Conservation (phyloP, 164 flowering plant genomes). For the Nelumbo lutea region DNA sequence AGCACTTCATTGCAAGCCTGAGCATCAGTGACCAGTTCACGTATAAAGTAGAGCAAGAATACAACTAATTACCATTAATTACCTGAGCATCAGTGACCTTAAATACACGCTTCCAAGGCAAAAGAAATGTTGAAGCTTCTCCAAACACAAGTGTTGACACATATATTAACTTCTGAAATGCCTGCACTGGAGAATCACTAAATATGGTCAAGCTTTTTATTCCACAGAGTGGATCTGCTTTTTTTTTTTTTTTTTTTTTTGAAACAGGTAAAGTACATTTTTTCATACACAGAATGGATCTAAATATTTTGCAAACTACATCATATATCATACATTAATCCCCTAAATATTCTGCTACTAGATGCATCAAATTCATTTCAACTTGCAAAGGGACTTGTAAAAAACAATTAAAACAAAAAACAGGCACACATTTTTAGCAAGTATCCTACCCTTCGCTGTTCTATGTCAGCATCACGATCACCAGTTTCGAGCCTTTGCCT, state of each 20-base stretch:
- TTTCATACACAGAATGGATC: neutral
- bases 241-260: no score
- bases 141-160: constrained; percentile 96
- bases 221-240: no score
- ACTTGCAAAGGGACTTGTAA: constrained; percentile 5
- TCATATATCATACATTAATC: constrained; percentile 9
- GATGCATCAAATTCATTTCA: neutral
- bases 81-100: constrained; percentile 95
- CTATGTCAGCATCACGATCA: constrained; percentile 73
- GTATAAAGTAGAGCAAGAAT: neutral
- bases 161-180: constrained; percentile 95
- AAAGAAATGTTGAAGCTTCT: constrained; percentile 85
- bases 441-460: constrained; percentile 82
- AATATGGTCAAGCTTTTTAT: constrained; percentile 43
- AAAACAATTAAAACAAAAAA: no score
- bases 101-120: constrained; percentile 99
- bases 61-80: constrained; percentile 5
- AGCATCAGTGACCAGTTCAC: no score
- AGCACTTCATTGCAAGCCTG: no score
- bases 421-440: constrained; percentile 8
- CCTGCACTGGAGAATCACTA: constrained; percentile 77
- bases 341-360: neutral
- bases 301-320: neutral
- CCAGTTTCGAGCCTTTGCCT: constrained; percentile 97
- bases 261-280: no score